A percentile compares a stretch with the other conserved stretches of the same genome.
Evolutionary conservation across 306 rosid species (phyloP).

Genomic region (Pyrus betulifolia): DNA sequence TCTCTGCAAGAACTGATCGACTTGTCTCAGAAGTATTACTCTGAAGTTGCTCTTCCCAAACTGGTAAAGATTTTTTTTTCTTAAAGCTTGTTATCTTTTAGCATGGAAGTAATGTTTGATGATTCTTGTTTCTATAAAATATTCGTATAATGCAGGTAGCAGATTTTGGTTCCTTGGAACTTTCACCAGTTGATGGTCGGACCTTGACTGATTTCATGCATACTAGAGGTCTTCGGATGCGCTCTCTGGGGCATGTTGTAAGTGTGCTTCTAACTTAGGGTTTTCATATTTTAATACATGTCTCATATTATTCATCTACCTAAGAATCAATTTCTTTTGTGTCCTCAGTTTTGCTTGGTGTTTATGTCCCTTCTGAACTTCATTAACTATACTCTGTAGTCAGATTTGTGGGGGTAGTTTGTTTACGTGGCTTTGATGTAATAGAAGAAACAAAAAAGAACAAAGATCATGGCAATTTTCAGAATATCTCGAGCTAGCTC

Average conservation of each 20-base stretch:
- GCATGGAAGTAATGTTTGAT: constrained; percentile 14
- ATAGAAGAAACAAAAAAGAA: background rate
- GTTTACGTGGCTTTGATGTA: background rate
- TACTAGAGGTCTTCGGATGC: constrained; percentile 91
- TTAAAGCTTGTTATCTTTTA: constrained; percentile 18
- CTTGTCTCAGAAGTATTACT: constrained; percentile 71
- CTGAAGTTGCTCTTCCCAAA: constrained; percentile 96
- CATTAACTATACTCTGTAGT: background rate
- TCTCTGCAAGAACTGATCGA: constrained; percentile 72
- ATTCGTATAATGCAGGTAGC: constrained; percentile 67
- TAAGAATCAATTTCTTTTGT: constrained; percentile 1
- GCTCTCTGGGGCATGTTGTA: constrained; percentile 91
- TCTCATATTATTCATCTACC: background rate
- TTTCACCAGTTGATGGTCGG: constrained; percentile 98
- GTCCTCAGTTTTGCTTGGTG: background rate
- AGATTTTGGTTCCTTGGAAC: constrained; percentile 96
- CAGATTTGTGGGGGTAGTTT: background rate
- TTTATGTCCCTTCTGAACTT: constrained; percentile 5
- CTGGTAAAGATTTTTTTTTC: constrained; percentile 57
- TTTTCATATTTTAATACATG: background rate
- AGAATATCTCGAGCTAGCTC: background rate
- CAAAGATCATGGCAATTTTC: background rate
- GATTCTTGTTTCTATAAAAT: constrained; percentile 24
- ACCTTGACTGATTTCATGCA: constrained; percentile 99
- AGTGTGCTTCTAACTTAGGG: constrained; percentile 33